These are phyloP conservation scores for Candida golubevii DNA, from an alignment of 805 yeast genomes.

Conservation along the genomic window DNA sequence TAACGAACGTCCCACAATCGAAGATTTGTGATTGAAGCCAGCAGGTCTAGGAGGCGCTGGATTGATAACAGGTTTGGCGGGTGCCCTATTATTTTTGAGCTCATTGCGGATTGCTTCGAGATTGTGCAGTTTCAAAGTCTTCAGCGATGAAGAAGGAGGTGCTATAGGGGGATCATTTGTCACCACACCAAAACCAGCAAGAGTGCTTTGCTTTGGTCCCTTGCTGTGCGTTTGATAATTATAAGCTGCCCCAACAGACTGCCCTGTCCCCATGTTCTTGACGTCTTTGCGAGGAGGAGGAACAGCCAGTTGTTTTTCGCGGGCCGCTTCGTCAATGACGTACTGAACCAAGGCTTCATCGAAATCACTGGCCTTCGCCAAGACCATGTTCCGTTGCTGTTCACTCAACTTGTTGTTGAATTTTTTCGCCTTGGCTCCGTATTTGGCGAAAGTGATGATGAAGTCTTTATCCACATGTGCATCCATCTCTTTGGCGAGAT, in stretches of 20 bases:
- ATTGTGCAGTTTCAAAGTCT: conserved; percentile 26
- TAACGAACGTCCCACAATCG: conserved; percentile 35
- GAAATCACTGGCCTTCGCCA: conserved; percentile 55
- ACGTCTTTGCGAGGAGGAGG: background rate
- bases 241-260: conserved; percentile 14
- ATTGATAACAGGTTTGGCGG: conserved; percentile 16
- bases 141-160: conserved; percentile 27
- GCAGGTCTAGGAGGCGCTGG: conserved; percentile 54
- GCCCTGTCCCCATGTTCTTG: conserved; percentile 8
- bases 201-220: conserved; percentile 32
- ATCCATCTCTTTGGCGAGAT: conserved; percentile 53
- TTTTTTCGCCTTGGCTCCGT: conserved; percentile 61
- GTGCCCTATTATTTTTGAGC: conserved; percentile 21
- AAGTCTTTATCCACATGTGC: conserved; percentile 50
- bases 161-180: conserved; percentile 31
- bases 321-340: conserved; percentile 25
- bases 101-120: conserved; percentile 34
- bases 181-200: conserved; percentile 32
- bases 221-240: conserved; percentile 20
- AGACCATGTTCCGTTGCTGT: conserved; percentile 60
- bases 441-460: conserved; percentile 53
- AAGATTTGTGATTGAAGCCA: conserved; percentile 43
- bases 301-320: conserved; percentile 33
- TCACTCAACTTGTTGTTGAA: conserved; percentile 67
- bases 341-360: conserved; percentile 51